Evolutionary conservation across 805 yeast species (phyloP).

Genomic region (Kregervanrija fluxuum): DNA sequence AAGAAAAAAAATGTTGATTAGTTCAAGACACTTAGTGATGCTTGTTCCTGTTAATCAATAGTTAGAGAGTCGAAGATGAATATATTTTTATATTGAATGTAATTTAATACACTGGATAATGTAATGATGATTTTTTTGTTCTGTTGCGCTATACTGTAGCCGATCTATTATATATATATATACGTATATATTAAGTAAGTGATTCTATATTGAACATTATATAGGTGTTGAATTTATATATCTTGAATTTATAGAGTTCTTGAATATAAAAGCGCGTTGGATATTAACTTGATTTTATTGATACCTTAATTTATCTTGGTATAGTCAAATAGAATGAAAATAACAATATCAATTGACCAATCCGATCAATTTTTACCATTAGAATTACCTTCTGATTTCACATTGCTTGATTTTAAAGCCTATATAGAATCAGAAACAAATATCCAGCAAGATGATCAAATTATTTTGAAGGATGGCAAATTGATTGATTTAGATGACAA

Average conservation of each 20-base stretch:
- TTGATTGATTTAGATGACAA: background rate
- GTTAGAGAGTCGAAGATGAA: too few species aligned
- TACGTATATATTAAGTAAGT: too few species aligned
- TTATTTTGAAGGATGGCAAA: constrained; percentile 41
- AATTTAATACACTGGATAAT: too few species aligned
- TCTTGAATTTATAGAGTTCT: too few species aligned
- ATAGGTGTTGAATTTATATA: too few species aligned
- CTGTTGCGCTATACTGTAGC: too few species aligned
- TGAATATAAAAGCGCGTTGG: background rate
- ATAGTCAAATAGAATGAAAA: constrained; percentile 33
- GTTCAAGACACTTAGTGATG: constrained; percentile 71
- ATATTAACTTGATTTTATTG: background rate
- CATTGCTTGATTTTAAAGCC: constrained; percentile 63
- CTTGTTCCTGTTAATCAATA: constrained; percentile 32
- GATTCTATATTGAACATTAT: too few species aligned
- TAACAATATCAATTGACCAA: constrained; percentile 43
- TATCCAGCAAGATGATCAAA: constrained; percentile 39
- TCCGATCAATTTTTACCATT: constrained; percentile 44
- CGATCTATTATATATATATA: too few species aligned
- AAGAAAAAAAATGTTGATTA: constrained; percentile 53
- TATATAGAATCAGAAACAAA: constrained; percentile 65
- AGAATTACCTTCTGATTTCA: constrained; percentile 61
- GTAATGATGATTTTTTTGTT: too few species aligned
- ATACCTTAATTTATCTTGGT: background rate
- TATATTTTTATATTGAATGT: too few species aligned